These are phyloP conservation scores for Botrytis galanthina DNA, from an alignment of 2,329 filamentous ascomycete species.

Conservation along the genomic window DNA sequence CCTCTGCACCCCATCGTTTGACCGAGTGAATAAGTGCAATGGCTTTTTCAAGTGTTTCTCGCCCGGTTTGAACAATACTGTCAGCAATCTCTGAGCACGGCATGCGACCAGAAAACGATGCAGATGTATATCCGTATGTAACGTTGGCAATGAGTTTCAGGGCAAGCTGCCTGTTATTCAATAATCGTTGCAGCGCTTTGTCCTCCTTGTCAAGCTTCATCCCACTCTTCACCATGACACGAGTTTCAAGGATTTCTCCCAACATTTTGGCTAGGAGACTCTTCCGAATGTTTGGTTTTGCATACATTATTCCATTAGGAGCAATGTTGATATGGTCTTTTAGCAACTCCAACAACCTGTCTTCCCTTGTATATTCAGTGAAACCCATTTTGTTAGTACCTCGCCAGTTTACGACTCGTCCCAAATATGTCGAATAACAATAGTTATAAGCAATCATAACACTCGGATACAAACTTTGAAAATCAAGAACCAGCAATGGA, in stretches of 20 bases:
- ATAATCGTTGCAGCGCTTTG: constrained; percentile 75
- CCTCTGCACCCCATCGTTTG: constrained; percentile 85
- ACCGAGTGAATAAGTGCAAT: constrained; percentile 91
- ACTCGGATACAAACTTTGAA: constrained; percentile 93
- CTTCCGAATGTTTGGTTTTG: constrained; percentile 79
- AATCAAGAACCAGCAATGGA: constrained; percentile 87
- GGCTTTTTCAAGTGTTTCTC: constrained; percentile 90
- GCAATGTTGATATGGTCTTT: constrained; percentile 87
- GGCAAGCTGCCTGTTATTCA: constrained; percentile 92
- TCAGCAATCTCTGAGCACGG: constrained; percentile 97
- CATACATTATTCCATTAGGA: constrained; percentile 96
- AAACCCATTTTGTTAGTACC: constrained; percentile 94
- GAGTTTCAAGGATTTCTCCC: constrained; percentile 89
- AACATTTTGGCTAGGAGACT: constrained; percentile 95
- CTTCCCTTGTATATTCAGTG: constrained; percentile 76
- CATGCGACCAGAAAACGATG: constrained; percentile 95
- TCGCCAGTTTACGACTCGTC: constrained; percentile 82
- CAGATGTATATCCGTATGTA: constrained; percentile 96
- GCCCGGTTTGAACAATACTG: constrained; percentile 93
- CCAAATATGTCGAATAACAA: constrained; percentile 95
- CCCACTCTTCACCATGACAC: constrained; percentile 95
- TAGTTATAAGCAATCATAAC: constrained; percentile 99
- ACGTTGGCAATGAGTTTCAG: constrained; percentile 98
- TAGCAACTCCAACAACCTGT: constrained; percentile 71
- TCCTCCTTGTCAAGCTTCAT: constrained; percentile 95